Conservation (phyloP, 768 basidiomycete genomes). For the Scleroderma bovista region DNA sequence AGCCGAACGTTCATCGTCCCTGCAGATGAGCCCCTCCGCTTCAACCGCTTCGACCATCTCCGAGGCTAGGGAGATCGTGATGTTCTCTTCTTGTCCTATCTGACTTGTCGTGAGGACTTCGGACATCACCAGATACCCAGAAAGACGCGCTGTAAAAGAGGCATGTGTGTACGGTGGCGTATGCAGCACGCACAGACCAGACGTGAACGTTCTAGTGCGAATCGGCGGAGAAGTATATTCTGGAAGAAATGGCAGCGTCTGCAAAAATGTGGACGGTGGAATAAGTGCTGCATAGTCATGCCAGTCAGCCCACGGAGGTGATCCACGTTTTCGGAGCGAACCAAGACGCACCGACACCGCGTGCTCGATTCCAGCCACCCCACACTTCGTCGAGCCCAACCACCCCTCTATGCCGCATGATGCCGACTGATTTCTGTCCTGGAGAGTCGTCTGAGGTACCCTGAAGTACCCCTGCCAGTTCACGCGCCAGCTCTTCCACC, state of each 20-base stretch:
- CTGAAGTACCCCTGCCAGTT: slow-evolving; percentile 72
- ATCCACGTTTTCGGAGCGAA: background rate
- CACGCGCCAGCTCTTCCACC: slow-evolving; percentile 73
- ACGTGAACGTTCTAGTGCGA: slow-evolving; percentile 57
- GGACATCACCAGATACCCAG: slow-evolving; percentile 43
- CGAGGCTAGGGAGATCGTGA: slow-evolving; percentile 66
- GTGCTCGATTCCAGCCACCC: slow-evolving; percentile 92
- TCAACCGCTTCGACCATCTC: slow-evolving; percentile 81
- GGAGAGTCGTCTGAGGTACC: slow-evolving; percentile 25
- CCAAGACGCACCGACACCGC: slow-evolving; percentile 67
- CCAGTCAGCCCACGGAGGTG: background rate
- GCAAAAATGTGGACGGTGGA: slow-evolving; percentile 82
- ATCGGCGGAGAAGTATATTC: slow-evolving; percentile 64
- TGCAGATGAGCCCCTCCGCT: slow-evolving; percentile 59
- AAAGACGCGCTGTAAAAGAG: slow-evolving; percentile 65
- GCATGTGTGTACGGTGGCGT: slow-evolving; percentile 68
- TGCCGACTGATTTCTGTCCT: slow-evolving; percentile 35
- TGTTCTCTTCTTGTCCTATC: slow-evolving; percentile 62
- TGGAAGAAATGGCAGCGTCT: slow-evolving; percentile 64
- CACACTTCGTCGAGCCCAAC: slow-evolving; percentile 90
- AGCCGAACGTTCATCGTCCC: slow-evolving; percentile 56
- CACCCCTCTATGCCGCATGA: slow-evolving; percentile 77
- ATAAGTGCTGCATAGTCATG: slow-evolving; percentile 61
- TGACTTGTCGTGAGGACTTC: slow-evolving; percentile 60
- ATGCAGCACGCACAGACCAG: slow-evolving; percentile 78